Evolutionary conservation across 2,329 filamentous ascomycete species (phyloP), one percentile per base, ranked within the genome.

Genomic region (Exserohilum rostratum): DNA sequence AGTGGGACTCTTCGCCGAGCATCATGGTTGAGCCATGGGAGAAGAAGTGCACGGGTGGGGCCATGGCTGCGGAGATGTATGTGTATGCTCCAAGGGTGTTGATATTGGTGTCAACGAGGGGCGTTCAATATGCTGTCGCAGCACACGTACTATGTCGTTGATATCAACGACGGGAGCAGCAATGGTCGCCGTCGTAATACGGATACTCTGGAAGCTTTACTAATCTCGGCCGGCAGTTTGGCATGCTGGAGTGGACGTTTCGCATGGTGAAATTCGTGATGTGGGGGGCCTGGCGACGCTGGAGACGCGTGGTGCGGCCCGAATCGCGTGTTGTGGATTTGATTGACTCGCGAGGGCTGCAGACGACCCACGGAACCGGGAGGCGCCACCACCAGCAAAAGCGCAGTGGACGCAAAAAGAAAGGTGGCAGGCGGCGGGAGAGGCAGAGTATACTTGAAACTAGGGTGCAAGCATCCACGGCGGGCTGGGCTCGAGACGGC

Each of bases 21-120:
- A 89, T 89, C 85, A 88, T 88, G 34, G 86, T 89, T 12, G 85
- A 87, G 66, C 87, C 87, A 80, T 89, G 87, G 2, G 86, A 87
- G 73, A 89, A 89, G 74, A 88, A 85, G 67, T 87, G 83, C 0
- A 88, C 84, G 1, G 85, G 86, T 5, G 85, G 81, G 30, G 55
- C 43, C 67, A 72, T 72, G 5, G 12, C 54, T 40, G 35, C 38
- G 39, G 11, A 27, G 29, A 13, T 20, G 25, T 33, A 15, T 50
- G 29, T 17, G 10, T 20, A 18, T 46, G 17, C 40, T 25, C 13
- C 33, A 11, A 17, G 22, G 29, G 39, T 12, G 44, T 22, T 6
- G 34, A 22, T 22, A n/a, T 22, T 30, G 20, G 13, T 20, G 6
- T 15, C 10, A 18, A 40, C 9, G 30, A 27, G 22, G 9, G 37